Evolutionary conservation across 768 basidiomycete genomes (phyloP).

Genomic region (Lentinula sp.): DNA sequence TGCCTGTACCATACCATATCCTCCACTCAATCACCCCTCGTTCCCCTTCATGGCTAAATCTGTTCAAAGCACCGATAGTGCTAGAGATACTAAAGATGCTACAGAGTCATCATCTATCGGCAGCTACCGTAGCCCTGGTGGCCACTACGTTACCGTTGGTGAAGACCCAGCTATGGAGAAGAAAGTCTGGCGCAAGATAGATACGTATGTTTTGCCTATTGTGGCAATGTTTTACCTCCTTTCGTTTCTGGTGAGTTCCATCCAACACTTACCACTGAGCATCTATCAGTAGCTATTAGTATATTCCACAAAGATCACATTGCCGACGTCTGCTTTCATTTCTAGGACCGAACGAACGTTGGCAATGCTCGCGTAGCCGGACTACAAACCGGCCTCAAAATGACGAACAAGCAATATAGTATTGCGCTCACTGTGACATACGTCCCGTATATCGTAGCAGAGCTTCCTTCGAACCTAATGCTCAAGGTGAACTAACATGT

Average conservation of each 20-base stretch:
- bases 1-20: too few relatives aligned
- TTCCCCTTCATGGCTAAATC: too few relatives aligned
- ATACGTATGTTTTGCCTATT: slow-evolving; percentile 28
- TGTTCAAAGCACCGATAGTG: too few relatives aligned
- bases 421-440: slow-evolving; percentile 43
- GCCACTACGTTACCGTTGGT: not conserved
- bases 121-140: not conserved
- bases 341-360: slow-evolving; percentile 48
- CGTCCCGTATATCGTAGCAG: slow-evolving; percentile 51
- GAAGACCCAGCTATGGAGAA: slow-evolving; percentile 13
- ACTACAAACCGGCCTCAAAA: slow-evolving; percentile 46
- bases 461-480: slow-evolving; percentile 56
- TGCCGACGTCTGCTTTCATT: not conserved
- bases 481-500: slow-evolving; percentile 34
- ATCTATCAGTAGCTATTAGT: not conserved
- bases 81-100: not conserved
- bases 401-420: slow-evolving; percentile 45
- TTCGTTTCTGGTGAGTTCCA: slow-evolving; percentile 36
- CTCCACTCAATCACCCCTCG: too few relatives aligned
- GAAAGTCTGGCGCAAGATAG: slow-evolving; percentile 29
- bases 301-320: not conserved
- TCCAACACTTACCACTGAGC: too few relatives aligned
- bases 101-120: not conserved
- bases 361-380: slow-evolving; percentile 60
- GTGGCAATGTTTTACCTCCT: slow-evolving; percentile 31